Base-by-base conservation (phyloP, 257 asterid species). In the Thymus quinquecostatus region DNA sequence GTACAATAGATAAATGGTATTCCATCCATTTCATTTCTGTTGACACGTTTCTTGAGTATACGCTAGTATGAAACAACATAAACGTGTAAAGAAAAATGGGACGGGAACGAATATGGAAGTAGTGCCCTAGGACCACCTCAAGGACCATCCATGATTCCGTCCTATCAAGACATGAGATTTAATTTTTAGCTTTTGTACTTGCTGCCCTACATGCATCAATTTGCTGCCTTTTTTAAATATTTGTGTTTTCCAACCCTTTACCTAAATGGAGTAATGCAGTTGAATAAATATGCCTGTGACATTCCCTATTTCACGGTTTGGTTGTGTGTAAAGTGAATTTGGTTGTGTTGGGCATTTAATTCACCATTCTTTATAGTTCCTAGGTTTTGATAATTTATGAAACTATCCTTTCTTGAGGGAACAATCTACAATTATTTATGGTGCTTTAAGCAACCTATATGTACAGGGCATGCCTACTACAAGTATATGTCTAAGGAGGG, bases 141-240 rank as follows among this genome's bases (percentile, higher is more conserved):
- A 57, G 70, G 74, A 60, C 70, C 55, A 61, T 54, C 36, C 60
- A 60, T 58, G 49, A 47, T 71, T 65, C 43, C 66, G 8, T 33
- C 59, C 47, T 48, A 71, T 71, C 77, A 57, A 57, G 68, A 76
- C 72, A 66, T 38, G 66, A 43, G 21, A 71, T 72, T 68, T 14
- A 69, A 51, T 69, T 30, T 21, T 29, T 43, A 14, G 54, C 66
- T 75, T 69, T 68, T 75, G 60, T 60, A 72, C 54, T 57, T 66
- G 33, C 40, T 60, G 36, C 14, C 71, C 66, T 54, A 69, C 75
- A 43, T 68, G 57, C 63, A 21, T 21, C 21, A 21, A 66, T 59
- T 48, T 58, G 54, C 55, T 63, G 21, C 53, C 43, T 14, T 48
- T 8, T 66, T 34, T 1, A 56, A 59, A 45, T 34, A 21, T 21